phyloP scores from a whole-genome alignment of 345 rosid species.

The Clausena lansium region DNA sequence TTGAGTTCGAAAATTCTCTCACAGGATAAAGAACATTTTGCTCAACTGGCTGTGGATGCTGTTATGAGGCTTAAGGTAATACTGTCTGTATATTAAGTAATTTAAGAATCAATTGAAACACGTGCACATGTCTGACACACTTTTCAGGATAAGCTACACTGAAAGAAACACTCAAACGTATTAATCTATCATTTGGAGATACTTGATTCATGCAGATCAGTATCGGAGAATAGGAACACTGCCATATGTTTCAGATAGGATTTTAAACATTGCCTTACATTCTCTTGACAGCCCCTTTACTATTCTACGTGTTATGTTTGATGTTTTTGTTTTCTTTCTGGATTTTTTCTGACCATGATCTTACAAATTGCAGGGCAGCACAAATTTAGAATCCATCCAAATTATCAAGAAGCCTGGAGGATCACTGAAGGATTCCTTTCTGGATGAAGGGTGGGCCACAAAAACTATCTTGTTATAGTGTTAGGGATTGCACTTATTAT shows the following conservation, averaged over 20 bases:
- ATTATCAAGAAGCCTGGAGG: constrained; percentile 99
- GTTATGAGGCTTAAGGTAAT: constrained; percentile 84
- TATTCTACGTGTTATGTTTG: background rate
- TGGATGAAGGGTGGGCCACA: constrained; percentile 90
- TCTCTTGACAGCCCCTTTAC: background rate
- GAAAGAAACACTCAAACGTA: background rate
- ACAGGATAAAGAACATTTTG: constrained; percentile 93
- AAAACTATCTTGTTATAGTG: background rate
- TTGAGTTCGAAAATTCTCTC: constrained; percentile 90
- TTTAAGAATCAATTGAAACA: background rate
- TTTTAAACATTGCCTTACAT: background rate
- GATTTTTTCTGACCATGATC: background rate
- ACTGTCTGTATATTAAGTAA: background rate
- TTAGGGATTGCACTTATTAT: background rate
- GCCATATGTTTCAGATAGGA: background rate
- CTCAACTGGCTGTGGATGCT: constrained; percentile 89
- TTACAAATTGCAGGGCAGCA: constrained; percentile 74
- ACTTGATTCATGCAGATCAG: background rate
- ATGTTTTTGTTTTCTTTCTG: background rate
- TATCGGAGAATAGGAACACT: background rate
- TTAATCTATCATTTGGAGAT: background rate
- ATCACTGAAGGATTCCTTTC: constrained; percentile 85
- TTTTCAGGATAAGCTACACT: background rate
- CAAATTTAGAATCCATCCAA: constrained; percentile 91
- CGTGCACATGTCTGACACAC: background rate